Base-by-base conservation (phyloP, 192 early-diverging fungal genomes). In the Backusella sp. region DNA sequence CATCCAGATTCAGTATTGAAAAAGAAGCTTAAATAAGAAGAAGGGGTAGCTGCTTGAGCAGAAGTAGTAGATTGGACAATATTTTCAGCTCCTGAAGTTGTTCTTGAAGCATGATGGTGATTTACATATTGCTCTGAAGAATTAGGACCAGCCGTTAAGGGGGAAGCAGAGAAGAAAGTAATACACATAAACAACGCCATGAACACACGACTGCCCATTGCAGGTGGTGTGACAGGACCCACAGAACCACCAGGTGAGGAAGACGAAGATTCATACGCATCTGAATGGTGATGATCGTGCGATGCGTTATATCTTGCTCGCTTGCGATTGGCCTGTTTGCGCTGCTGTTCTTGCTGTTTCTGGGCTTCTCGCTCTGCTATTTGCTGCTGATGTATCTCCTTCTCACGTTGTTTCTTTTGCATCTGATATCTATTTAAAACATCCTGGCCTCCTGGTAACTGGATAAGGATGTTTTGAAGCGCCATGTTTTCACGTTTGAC, bases 171-270 rank as follows among this genome's bases (percentile, higher is more conserved):
- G 56, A 90, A 90, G 30, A 90, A 85, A 0, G 88, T 86, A 39
- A 86, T 74, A 52, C 81, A 83, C 88, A 90, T 90, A 71, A 90
- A 90, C 26, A 88, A 73, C 4, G 88, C 88, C 88, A 90, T 90
- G 59, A 88, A 81, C 14, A 86, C 86, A 52, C 87, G 84, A 12
- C 72, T 46, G 26, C 28, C 23, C n/a, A 74, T 76, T 14, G 53
- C 66, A n/a, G 85, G 79, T 3, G 76, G 81, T 8, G 85, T 80
- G 6, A 73, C 49, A 28, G 77, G 71, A n/a, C 44, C 71, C 0
- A 72, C 34, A 11, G 80, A 74, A 23, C 56, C 56, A 11, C 46
- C 73, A 1, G 76, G 41, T 17, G 74, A 73, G 39, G 75, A 66
- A 19, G 79, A 74, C 8, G 79, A 79, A 21, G 78, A 79, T 19